Percentiles rank a stretch among this genome's conserved stretches.
Evolutionary conservation across 2,329 filamentous ascomycete genomes (phyloP).

Genomic region (Graphilbum ipis-grandicollis): DNA sequence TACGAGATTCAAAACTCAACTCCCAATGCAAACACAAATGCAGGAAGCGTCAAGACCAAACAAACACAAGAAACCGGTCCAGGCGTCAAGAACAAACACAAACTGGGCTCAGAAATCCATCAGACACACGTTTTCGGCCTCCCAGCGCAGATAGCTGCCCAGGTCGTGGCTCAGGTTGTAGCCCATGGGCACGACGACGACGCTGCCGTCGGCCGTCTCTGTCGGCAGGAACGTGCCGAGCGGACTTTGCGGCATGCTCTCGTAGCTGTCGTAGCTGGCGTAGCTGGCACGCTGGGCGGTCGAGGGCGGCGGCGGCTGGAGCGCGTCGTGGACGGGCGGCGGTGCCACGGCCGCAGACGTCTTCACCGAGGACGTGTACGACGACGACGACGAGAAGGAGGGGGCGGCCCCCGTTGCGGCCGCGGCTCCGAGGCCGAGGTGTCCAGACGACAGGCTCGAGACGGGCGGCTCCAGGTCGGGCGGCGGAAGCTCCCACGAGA

Average conservation of each 20-base stretch:
- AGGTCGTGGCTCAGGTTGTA: conserved; percentile 43
- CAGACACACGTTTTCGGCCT: conserved; percentile 30
- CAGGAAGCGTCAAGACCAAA: no score
- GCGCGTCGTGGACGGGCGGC: conserved; percentile 1
- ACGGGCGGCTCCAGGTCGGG: no score
- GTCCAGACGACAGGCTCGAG: no score
- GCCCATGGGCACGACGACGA: conserved; percentile 34
- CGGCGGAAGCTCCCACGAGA: conserved; percentile 1
- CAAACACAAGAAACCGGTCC: no score
- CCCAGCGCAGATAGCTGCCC: conserved; percentile 41
- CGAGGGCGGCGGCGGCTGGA: neutral
- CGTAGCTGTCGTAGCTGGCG: conserved; percentile 15
- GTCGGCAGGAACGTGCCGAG: conserved; percentile 28
- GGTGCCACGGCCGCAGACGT: conserved; percentile 7
- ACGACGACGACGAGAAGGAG: no score
- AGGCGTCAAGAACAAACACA: no score
- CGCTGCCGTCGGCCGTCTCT: conserved; percentile 20
- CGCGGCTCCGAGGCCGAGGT: no score
- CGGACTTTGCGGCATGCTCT: conserved; percentile 32
- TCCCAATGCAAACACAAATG: no score
- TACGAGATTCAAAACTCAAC: no score
- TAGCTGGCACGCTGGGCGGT: conserved; percentile 4
- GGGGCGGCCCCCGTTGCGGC: no score
- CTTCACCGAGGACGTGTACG: no score
- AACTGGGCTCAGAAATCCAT: no score